Evolutionary conservation across 2,329 filamentous ascomycete species (phyloP), one percentile per base, ranked within the genome.

Genomic region (Microdochium paspali): DNA sequence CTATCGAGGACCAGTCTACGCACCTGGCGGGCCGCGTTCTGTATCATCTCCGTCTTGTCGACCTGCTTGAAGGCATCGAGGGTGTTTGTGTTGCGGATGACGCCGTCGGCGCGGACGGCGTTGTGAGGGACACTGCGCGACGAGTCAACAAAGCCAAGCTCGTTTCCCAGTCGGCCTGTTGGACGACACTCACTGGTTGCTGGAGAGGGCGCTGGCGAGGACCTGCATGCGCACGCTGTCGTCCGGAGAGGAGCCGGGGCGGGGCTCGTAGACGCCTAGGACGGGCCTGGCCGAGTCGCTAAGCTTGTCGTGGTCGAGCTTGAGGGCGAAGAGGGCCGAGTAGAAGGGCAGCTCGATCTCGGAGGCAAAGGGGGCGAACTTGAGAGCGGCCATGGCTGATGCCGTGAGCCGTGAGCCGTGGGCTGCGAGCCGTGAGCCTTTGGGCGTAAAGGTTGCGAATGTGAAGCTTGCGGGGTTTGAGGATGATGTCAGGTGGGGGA

Each of bases 331-430:
- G n/a, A 98, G 79, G 4, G 89, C 84, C 43, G 87, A 85, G 64
- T 96, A 98, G 68, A 98, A 98, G 42, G 90, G 88, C 40, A 97
- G 76, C 64, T 98, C 93, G 61, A 97, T 90, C 68, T 96, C 89
- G 44, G 91, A 95, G 35, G 84, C 80, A 73, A 95, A 97, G 1
- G 91, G 85, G 51, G 89, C 88, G 67, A 90, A 98, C 71, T 79
- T 77, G 46, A 80, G 65, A 25, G 67, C 58, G 46, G 77, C 59
- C 69, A 81, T 84, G 66, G 23, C 39, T 10, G 35, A 15, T 30
- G 28, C 28, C 28, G 28, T 13, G 15, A n/a, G n/a, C 26, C 7
- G 26, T 7, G 7, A 28, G 26, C 7, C 26, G 26, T 13, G 13
- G 26, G 7, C 7, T 28, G 26, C 26, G 7, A 13, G 26, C 26